These are phyloP conservation scores for Lenwebbia sp. DNA, from an alignment of 345 rosid genomes.

Conservation along the genomic window DNA sequence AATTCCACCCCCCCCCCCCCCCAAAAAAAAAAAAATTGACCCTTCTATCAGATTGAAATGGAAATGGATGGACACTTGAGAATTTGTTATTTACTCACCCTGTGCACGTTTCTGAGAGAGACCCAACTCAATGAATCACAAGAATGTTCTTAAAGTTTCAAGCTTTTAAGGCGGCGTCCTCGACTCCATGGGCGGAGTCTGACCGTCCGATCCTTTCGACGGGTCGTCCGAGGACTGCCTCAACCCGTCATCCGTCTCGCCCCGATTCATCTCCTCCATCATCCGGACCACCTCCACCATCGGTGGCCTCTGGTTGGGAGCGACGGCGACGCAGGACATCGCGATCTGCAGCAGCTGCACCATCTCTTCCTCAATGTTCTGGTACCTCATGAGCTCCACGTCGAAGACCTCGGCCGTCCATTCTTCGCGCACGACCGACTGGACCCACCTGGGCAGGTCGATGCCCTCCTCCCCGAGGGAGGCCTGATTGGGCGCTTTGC, in stretches of 20 bases:
- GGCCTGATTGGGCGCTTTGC: slow-evolving; percentile 92
- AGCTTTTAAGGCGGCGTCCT: slow-evolving; percentile 44
- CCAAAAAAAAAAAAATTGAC: slow-evolving; percentile 2
- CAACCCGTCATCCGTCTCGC: slow-evolving; percentile 64
- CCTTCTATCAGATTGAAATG: neutral
- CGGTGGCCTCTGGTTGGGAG: slow-evolving; percentile 84
- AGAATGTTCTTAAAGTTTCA: neutral
- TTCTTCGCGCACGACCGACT: slow-evolving; percentile 92
- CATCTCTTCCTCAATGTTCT: slow-evolving; percentile 96
- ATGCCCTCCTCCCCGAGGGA: slow-evolving; percentile 95
- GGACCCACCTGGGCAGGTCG: slow-evolving; percentile 95
- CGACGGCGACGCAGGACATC: slow-evolving; percentile 77
- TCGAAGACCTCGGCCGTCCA: slow-evolving; percentile 99
- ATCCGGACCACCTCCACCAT: slow-evolving; percentile 80
- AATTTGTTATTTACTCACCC: neutral
- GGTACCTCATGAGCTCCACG: slow-evolving; percentile 83
- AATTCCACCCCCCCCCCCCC: no score
- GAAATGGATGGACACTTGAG: neutral
- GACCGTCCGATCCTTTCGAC: slow-evolving; percentile 84
- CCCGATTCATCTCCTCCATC: slow-evolving; percentile 85
- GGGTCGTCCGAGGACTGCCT: slow-evolving; percentile 96
- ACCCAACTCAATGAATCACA: neutral
- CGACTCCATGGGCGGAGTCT: slow-evolving; percentile 69
- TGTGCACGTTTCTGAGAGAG: neutral
- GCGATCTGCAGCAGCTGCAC: slow-evolving; percentile 93